These are phyloP conservation scores for Naganishia vaughanmartiniae DNA, from an alignment of 768 basidiomycete genomes.

Conservation along the genomic window DNA sequence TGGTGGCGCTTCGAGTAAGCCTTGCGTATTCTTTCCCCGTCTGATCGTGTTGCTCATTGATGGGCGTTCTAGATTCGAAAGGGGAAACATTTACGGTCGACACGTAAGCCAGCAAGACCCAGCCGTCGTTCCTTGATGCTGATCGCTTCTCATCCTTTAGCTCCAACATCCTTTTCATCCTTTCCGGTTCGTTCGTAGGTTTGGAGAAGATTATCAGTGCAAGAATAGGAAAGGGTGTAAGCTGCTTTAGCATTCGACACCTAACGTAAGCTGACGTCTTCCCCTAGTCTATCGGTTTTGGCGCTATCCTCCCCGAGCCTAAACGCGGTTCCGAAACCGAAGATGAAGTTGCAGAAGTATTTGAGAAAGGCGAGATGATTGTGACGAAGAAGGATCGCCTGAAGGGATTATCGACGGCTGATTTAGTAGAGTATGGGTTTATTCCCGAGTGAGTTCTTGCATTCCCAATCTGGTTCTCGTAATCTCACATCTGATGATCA, in stretches of 20 bases:
- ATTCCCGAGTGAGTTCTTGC: conserved; percentile 67
- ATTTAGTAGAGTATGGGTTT: conserved; percentile 85
- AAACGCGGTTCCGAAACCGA: conserved; percentile 52
- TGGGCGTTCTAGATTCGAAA: conserved; percentile 37
- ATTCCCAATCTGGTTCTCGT: neutral
- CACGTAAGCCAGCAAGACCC: conserved; percentile 33
- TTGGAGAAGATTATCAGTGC: conserved; percentile 76
- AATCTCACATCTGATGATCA: neutral
- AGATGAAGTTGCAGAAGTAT: conserved; percentile 55
- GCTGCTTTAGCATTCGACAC: conserved; percentile 44
- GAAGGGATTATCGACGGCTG: conserved; percentile 54
- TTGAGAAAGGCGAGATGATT: conserved; percentile 65
- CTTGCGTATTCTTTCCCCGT: neutral
- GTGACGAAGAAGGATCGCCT: conserved; percentile 47
- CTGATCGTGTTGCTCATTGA: neutral
- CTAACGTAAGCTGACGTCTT: neutral
- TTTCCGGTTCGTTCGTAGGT: conserved; percentile 93
- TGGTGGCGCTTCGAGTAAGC: conserved; percentile 32
- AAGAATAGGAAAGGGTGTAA: conserved; percentile 77
- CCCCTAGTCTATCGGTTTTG: conserved; percentile 84
- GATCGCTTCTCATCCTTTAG: conserved; percentile 61
- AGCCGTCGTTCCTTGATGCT: neutral
- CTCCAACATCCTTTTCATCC: conserved; percentile 86
- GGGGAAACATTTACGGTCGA: conserved; percentile 50
- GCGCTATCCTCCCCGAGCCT: conserved; percentile 56